A percentile compares a stretch with the other conserved stretches of the same genome.
These are phyloP conservation scores for Exophiala xenobiotica DNA, from an alignment of 2,329 filamentous ascomycete species.

Conservation along the genomic window DNA sequence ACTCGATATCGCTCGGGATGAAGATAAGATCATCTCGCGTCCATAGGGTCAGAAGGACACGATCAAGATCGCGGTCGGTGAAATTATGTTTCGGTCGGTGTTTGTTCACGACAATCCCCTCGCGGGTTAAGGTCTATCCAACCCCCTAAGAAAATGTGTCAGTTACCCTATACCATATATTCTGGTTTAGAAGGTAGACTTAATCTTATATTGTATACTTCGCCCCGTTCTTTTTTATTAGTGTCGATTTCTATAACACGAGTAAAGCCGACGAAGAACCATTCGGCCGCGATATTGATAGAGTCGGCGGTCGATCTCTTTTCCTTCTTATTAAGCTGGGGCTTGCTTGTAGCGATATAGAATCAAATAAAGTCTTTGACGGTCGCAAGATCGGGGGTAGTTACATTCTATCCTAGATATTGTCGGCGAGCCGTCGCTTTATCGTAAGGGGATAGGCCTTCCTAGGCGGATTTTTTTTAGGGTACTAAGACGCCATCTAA, in stretches of 20 bases:
- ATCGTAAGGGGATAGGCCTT: conserved; percentile 12
- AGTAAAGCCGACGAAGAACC: conserved; percentile 24
- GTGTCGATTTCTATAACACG: conserved; percentile 14
- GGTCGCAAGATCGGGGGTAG: conserved; percentile 17
- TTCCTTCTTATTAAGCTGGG: conserved; percentile 3
- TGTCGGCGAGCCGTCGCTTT: conserved; percentile 2
- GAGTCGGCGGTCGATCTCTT: conserved; percentile 16
- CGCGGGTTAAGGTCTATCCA: conserved; percentile 8
- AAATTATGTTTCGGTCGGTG: conserved; percentile 23
- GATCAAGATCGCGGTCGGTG: conserved; percentile 10
- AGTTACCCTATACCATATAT: not conserved
- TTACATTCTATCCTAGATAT: conserved; percentile 1
- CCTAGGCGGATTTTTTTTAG: conserved; percentile 6
- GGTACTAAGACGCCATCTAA: conserved; percentile 4
- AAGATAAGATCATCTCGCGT: conserved; percentile 21
- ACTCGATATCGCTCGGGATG: conserved; percentile 19
- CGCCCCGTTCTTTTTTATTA: conserved; percentile 15
- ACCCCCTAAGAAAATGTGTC: conserved; percentile 12
- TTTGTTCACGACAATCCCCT: conserved; percentile 24
- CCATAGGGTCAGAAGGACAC: conserved; percentile 16
- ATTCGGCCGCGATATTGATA: conserved; percentile 14
- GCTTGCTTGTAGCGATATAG: conserved; percentile 14
- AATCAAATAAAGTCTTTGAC: conserved; percentile 26
- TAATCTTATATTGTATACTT: conserved; percentile 21
- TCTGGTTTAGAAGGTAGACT: not conserved